Evolutionary conservation across 257 asterid species (phyloP), one percentile per base, ranked within the genome.

Genomic region (Euphrasia confusa): DNA sequence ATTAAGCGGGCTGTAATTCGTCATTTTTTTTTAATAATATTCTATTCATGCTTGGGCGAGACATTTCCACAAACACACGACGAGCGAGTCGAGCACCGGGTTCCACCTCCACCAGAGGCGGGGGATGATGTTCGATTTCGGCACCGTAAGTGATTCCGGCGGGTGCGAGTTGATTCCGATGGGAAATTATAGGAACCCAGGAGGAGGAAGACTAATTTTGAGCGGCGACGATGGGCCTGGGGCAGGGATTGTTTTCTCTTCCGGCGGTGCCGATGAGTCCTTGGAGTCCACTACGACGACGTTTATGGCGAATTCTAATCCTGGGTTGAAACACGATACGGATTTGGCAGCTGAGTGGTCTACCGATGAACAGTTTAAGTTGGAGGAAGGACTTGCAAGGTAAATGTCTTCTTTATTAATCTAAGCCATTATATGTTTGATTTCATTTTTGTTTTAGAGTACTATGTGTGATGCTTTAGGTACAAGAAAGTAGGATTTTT

Each of bases 351-450:
- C 69, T 40, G 95, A 89, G 78, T 89, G 97, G 97, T 79, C 94
- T 14, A 74, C 75, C 28, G 94, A 83, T 28, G 97, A 86, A 61
- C 87, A 86, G 81, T 79, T 65, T 68, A 89, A 76, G 72, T 58
- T 89, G 69, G 91, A 86, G 72, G 95, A 87, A 73, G 97, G 92
- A 74, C 94, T 89, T 73, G 74, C 68, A 80, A 89, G 83, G 97
- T 89, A 81, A 83, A 94, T 84, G 73, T 73, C 75, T 75, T 72
- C 80, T 81, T 77, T 76, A 79, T 65, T 47, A 58, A 52, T 68
- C 64, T 54, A 37, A 68, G 40, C 5, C 27, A 45, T 47, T 62
- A 5, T 7, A 42, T 47, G 7, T 53, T 35, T 49, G 39, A 33
- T 35, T 30, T 30, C 4, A 0, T 3, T 30, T 30, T 30, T 65